Conservation (phyloP, 305 asterid genomes). For the Fraxinus paxiana region DNA sequence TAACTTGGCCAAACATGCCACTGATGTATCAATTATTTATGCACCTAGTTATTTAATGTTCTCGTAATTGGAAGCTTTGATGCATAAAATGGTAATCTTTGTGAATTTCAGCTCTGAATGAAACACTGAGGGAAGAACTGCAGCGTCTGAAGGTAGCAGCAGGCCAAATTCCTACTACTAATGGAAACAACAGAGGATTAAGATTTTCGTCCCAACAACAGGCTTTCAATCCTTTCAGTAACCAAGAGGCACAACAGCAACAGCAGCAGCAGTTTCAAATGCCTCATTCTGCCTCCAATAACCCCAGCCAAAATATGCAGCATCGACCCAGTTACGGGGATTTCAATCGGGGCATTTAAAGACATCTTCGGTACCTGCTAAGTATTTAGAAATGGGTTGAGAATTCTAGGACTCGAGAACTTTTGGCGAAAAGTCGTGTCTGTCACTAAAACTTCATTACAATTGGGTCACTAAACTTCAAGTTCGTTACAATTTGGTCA, state of each 20-base stretch:
- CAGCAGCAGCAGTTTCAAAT: slow-evolving; percentile 27
- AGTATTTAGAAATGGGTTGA: not conserved
- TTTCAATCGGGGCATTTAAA: slow-evolving; percentile 41
- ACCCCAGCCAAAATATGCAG: slow-evolving; percentile 33
- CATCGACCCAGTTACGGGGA: slow-evolving; percentile 41
- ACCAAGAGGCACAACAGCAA: slow-evolving; percentile 38
- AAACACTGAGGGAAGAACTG: slow-evolving; percentile 70
- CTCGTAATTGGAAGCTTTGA: not conserved
- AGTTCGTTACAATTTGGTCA: not conserved
- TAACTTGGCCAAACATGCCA: not conserved
- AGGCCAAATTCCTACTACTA: slow-evolving; percentile 42
- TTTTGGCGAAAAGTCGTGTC: not conserved
- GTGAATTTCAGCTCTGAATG: slow-evolving; percentile 59
- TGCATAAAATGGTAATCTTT: not conserved
- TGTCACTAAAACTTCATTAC: not conserved
- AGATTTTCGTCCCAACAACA: slow-evolving; percentile 42
- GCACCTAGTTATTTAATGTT: not conserved
- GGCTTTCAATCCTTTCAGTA: slow-evolving; percentile 39
- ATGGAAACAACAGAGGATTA: slow-evolving; percentile 49
- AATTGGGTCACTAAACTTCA: not conserved
- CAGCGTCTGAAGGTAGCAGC: slow-evolving; percentile 78
- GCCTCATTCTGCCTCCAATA: slow-evolving; percentile 33
- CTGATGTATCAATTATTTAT: not conserved
- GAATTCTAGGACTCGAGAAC: not conserved
- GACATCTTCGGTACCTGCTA: slow-evolving; percentile 5